Conservation (phyloP, 257 asterid genomes). For the Forsythia suspensa region DNA sequence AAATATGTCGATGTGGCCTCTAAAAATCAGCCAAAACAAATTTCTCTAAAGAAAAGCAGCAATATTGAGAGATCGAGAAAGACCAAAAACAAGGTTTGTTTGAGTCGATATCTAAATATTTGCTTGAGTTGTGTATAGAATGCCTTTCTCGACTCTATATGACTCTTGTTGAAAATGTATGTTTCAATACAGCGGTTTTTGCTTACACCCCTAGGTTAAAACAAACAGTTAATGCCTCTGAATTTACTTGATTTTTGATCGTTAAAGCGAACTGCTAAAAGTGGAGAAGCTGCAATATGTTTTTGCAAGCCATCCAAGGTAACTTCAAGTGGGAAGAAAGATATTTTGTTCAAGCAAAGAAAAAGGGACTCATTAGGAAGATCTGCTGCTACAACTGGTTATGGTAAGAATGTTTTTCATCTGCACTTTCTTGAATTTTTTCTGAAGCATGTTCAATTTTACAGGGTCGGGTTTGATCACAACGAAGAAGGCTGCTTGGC, state of each 20-base stretch:
- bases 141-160: too few species aligned
- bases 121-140: too few species aligned
- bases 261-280: constrained; percentile 24
- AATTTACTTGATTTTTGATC: not conserved
- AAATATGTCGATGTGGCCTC: constrained; percentile 21
- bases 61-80: constrained; percentile 26
- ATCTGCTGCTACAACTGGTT: constrained; percentile 8
- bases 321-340: not conserved
- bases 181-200: not conserved
- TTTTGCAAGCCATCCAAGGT: constrained; percentile 38
- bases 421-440: not conserved
- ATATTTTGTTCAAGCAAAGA: constrained; percentile 16
- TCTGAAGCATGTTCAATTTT: not conserved
- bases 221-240: not conserved
- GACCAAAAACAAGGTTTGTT: constrained; percentile 31
- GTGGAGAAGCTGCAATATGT: constrained; percentile 8
- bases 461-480: constrained; percentile 29
- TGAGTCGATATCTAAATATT: too few species aligned
- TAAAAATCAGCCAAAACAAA: not conserved
- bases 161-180: too few species aligned
- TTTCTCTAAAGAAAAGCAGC: constrained; percentile 20
- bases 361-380: constrained; percentile 16
- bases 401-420: constrained; percentile 30
- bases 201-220: not conserved
- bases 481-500: constrained; percentile 25